Base-by-base conservation (phyloP, 2,329 filamentous ascomycete species). In the Neoascochyta sp. region DNA sequence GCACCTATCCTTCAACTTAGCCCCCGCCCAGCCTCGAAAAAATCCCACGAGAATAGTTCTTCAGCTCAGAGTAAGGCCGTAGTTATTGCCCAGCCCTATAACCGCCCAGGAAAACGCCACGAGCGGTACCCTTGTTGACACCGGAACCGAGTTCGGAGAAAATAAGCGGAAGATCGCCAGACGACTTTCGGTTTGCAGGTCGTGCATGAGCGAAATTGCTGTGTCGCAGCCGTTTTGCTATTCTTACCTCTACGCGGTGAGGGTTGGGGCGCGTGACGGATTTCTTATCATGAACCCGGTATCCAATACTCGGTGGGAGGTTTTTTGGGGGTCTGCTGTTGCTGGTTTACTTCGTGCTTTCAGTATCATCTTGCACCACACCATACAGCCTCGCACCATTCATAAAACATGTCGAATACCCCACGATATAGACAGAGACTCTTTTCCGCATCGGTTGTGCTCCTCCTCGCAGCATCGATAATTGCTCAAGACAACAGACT, bases 401-500 rank as follows among this genome's bases (percentile, higher is more conserved):
- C n/a, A n/a, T n/a, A n/a, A n/a, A n/a, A n/a, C 20, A 22, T 22
- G 20, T 5, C 20, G 4, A 9, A 10, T 22, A n/a, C 20, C 5
- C 20, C 10, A 5, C 9, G 5, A 4, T n/a, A n/a, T 10, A 5
- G 10, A 6, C 20, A 9, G 9, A 5, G 4, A 4, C 5, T 22
- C 16, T 22, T 29, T 9, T 21, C 22, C 8, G 15, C 18, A 8
- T 16, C 12, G 9, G 16, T 22, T n/a, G 4, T 38, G 9, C 14
- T 23, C 12, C 9, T 18, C 16, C 4, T 26, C 21, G 3, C 33
- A 4, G 13, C 22, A 23, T 24, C 14, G 11, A 13, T 29, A 18
- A 29, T 12, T 7, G 34, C 38, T 8, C 41, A 45, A 28, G 21
- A 36, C n/a, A 35, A 32, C 16, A 41, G 35, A 5, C 22, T 34